A percentile compares a stretch with the other conserved stretches of the same genome.
Evolutionary conservation across 148 eudicot genomes (phyloP).

Genomic region (Pharnaceum exiguum): DNA sequence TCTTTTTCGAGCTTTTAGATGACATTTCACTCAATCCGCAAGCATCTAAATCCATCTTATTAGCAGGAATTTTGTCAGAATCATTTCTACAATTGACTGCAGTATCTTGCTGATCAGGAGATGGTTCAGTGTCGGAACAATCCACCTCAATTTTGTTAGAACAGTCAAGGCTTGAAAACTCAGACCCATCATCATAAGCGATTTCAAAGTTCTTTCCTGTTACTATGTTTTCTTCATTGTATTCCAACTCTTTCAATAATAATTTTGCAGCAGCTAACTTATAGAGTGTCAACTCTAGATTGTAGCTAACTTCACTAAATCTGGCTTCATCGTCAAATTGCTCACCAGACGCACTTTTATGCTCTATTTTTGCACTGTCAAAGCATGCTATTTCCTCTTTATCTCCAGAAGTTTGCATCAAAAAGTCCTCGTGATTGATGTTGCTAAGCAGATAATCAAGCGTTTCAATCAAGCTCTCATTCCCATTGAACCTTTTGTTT

Average conservation of each 20-base stretch:
- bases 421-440: constrained; percentile 28
- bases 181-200: neutral
- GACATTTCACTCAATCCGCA: neutral
- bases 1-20: neutral
- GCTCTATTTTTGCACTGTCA: constrained; percentile 3
- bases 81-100: neutral
- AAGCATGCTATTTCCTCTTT: constrained; percentile 18
- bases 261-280: constrained; percentile 27
- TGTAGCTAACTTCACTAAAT: constrained; percentile 24
- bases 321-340: constrained; percentile 26
- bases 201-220: neutral
- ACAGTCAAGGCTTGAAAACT: neutral
- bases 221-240: constrained; percentile 10
- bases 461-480: constrained; percentile 18
- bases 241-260: constrained; percentile 26
- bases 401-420: constrained; percentile 25
- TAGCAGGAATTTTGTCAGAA: neutral
- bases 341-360: constrained; percentile 21
- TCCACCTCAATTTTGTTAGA: too few species aligned
- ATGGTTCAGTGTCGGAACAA: too few species aligned
- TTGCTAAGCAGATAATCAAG: constrained; percentile 23
- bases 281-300: constrained; percentile 31
- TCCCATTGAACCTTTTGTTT: neutral
- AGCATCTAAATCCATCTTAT: neutral
- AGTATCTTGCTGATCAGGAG: constrained; percentile 1